These are phyloP conservation scores for Solanum bukasovii DNA, from an alignment of 257 asterid genomes.

Conservation along the genomic window DNA sequence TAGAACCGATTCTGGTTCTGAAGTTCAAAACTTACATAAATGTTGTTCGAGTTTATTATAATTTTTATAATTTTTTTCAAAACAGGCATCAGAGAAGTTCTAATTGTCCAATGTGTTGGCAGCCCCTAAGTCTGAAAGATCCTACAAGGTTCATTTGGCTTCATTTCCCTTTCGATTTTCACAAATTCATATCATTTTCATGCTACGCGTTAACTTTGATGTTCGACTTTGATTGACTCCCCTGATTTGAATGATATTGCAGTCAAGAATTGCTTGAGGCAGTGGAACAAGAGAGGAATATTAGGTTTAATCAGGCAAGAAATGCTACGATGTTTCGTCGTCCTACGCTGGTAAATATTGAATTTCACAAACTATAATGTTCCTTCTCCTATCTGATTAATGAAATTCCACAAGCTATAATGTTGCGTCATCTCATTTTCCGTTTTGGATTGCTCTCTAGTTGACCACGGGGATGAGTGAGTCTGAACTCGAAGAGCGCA, in stretches of 20 bases:
- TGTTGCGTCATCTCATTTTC: background rate
- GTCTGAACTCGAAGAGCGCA: constrained; percentile 75
- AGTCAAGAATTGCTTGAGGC: constrained; percentile 93
- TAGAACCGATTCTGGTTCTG: background rate
- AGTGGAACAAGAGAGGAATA: constrained; percentile 61
- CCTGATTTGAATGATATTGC: constrained; percentile 2
- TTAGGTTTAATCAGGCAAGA: constrained; percentile 53
- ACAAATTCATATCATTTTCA: background rate
- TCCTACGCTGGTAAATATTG: constrained; percentile 70
- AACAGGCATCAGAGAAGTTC: constrained; percentile 96
- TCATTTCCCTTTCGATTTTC: background rate
- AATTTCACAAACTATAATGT: constrained; percentile 25
- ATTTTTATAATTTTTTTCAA: background rate
- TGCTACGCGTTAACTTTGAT: background rate
- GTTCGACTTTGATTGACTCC: background rate
- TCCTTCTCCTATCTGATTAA: background rate
- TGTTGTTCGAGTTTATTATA: background rate
- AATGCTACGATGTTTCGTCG: constrained; percentile 54
- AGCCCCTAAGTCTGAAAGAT: constrained; percentile 71
- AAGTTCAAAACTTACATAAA: background rate
- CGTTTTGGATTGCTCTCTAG: constrained; percentile 26
- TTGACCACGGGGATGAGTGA: constrained; percentile 47
- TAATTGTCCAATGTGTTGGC: constrained; percentile 98
- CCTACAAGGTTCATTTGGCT: constrained; percentile 41
- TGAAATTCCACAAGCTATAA: background rate